Percentiles rank a stretch among this genome's conserved stretches.
Evolutionary conservation across 106 monocot genomes (phyloP).

Genomic region (Iris macrosiphon): DNA sequence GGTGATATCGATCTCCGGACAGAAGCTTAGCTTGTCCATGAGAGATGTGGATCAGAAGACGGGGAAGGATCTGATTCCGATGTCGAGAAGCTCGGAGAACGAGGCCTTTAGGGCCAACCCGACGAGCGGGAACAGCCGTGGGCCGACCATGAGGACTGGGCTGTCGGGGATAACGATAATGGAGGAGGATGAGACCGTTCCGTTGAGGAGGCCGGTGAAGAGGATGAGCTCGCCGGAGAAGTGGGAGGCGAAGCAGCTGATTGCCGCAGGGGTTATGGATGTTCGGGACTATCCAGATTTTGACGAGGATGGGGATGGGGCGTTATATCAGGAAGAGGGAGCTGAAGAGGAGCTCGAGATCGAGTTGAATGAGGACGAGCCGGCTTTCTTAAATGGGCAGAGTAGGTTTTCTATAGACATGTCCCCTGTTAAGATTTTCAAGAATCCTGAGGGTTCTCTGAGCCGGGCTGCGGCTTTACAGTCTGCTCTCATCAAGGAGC

Average conservation of each 20-base stretch:
- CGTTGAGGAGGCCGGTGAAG: constrained; percentile 74
- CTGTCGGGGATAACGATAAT: constrained; percentile 71
- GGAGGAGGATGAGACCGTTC: constrained; percentile 32
- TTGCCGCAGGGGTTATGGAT: constrained; percentile 80
- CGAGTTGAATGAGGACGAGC: constrained; percentile 94
- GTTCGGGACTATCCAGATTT: constrained; percentile 61
- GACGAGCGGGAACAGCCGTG: constrained; percentile 22
- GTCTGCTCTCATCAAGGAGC: constrained; percentile 92
- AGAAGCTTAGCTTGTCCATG: constrained; percentile 82
- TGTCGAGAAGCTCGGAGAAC: constrained; percentile 46
- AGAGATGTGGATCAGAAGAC: constrained; percentile 87
- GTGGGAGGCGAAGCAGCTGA: constrained; percentile 94
- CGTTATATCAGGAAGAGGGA: constrained; percentile 91
- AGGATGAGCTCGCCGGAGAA: constrained; percentile 96
- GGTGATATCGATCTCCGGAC: constrained; percentile 76
- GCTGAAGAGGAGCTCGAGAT: constrained; percentile 92
- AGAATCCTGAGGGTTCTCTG: constrained; percentile 92
- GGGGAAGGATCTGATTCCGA: constrained; percentile 74
- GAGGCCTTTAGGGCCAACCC: constrained; percentile 62
- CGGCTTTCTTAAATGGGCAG: constrained; percentile 92
- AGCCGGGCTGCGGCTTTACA: constrained; percentile 92
- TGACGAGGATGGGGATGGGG: constrained; percentile 85
- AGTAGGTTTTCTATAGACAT: constrained; percentile 87
- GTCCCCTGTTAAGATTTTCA: constrained; percentile 98
- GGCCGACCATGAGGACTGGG: constrained; percentile 42